phyloP scores from a whole-genome alignment of 352 stramenopile species.

The Thalassiosira livingstoniorum region DNA sequence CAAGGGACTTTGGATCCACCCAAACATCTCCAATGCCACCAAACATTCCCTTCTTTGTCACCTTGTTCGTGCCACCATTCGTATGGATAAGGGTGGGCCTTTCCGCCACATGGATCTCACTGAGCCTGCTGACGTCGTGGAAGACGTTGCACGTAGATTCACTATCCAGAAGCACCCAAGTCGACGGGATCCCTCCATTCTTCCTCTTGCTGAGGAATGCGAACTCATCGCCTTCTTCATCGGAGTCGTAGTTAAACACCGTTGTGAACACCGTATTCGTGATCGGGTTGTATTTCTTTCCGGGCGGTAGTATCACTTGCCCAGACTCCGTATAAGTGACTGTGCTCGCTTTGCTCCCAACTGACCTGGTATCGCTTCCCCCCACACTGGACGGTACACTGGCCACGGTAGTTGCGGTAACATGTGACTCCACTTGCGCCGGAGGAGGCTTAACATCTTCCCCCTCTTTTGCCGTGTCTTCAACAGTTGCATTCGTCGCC shows the following conservation, averaged over 20 bases:
- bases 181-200: not conserved
- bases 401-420: no score
- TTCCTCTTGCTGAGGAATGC: not conserved
- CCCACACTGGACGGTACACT: no score
- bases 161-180: not conserved
- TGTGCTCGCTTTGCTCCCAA: not conserved
- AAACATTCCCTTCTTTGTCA: not conserved
- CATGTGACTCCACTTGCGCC: no score
- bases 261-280: not conserved
- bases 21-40: not conserved
- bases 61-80: not conserved
- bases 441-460: no score
- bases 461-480: not conserved
- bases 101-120: not conserved
- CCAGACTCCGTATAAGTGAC: not conserved
- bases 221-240: not conserved
- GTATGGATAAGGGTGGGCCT: not conserved
- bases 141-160: not conserved
- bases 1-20: not conserved
- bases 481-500: not conserved
- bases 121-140: not conserved
- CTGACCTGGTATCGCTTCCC: not conserved
- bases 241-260: not conserved
- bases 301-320: not conserved
- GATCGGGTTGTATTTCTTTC: not conserved